Conservation (phyloP, 31 red algal species). For the Bonnemaisonia californica region DNA sequence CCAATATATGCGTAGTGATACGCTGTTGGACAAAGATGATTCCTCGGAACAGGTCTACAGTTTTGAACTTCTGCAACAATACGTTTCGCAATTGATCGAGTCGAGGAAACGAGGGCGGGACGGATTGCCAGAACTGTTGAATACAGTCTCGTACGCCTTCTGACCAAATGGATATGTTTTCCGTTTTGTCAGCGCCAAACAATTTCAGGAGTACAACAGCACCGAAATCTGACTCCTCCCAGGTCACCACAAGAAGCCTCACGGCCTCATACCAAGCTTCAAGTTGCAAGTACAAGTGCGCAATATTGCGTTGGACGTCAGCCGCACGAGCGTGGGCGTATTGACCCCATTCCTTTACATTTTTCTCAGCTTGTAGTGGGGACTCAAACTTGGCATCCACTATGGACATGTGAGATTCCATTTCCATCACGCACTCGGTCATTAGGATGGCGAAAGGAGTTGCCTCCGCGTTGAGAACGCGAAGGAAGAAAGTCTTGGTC, state of each 20-base stretch:
- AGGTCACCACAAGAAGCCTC: conserved; percentile 34
- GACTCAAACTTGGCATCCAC: conserved; percentile 2
- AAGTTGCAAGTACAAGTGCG: conserved; percentile 18
- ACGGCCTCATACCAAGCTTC: conserved; percentile 61
- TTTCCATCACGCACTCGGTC: conserved; percentile 1
- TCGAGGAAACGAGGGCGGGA: conserved; percentile 17
- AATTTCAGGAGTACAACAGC: conserved; percentile 29
- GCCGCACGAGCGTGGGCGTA: conserved; percentile 19
- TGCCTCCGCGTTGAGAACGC: background rate
- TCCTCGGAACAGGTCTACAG: conserved; percentile 34
- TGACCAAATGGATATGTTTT: background rate
- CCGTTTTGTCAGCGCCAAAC: conserved; percentile 22
- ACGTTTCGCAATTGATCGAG: conserved; percentile 20
- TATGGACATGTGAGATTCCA: conserved; percentile 16
- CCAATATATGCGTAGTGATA: conserved; percentile 53
- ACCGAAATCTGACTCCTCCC: conserved; percentile 53
- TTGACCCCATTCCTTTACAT: conserved; percentile 32
- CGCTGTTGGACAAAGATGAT: conserved; percentile 62
- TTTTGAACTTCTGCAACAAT: conserved; percentile 17
- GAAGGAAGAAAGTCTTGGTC: conserved; percentile 36
- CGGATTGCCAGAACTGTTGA: conserved; percentile 19
- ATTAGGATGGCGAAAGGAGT: background rate
- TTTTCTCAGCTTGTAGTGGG: background rate
- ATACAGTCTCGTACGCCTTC: background rate
- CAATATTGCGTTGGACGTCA: background rate